Conservation (phyloP, 2,329 filamentous ascomycete genomes). For the Fusarium domesticum region DNA sequence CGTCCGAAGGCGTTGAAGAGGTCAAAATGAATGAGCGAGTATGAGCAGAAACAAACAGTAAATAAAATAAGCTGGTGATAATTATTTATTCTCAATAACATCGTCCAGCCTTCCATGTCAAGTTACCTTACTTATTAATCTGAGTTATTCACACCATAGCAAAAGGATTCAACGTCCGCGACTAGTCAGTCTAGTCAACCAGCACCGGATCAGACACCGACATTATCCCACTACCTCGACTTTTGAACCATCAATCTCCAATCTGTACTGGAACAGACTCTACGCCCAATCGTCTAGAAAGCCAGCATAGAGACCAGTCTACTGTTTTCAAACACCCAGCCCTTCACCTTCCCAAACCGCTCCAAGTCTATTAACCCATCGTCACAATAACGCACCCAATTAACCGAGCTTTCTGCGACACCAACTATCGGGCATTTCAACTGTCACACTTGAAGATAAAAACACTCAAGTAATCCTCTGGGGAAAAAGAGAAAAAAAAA, state of each 20-base stretch:
- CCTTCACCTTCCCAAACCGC: not conserved
- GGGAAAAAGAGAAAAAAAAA: not conserved
- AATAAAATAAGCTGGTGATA: no score
- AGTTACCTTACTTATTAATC: not conserved
- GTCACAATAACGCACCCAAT: no score
- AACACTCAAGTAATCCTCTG: no score
- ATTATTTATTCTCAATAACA: no score
- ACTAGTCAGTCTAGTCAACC: conserved; percentile 3
- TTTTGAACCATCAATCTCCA: conserved; percentile 1
- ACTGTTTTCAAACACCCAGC: not conserved
- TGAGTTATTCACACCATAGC: no score
- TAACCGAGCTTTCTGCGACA: conserved; percentile 29
- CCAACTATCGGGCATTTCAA: conserved; percentile 5
- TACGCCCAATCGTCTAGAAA: no score
- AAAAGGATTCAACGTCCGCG: not conserved
- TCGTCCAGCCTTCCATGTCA: not conserved
- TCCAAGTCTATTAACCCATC: not conserved
- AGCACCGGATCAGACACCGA: conserved; percentile 16
- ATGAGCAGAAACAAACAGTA: no score
- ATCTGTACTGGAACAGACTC: no score
- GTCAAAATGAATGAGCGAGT: not conserved
- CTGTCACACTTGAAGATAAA: not conserved
- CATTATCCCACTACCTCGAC: conserved; percentile 5
- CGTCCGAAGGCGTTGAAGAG: conserved; percentile 3
- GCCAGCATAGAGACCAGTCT: no score